These are phyloP conservation scores for Phytophthora sp. DNA, from an alignment of 352 stramenopile genomes.

Conservation along the genomic window DNA sequence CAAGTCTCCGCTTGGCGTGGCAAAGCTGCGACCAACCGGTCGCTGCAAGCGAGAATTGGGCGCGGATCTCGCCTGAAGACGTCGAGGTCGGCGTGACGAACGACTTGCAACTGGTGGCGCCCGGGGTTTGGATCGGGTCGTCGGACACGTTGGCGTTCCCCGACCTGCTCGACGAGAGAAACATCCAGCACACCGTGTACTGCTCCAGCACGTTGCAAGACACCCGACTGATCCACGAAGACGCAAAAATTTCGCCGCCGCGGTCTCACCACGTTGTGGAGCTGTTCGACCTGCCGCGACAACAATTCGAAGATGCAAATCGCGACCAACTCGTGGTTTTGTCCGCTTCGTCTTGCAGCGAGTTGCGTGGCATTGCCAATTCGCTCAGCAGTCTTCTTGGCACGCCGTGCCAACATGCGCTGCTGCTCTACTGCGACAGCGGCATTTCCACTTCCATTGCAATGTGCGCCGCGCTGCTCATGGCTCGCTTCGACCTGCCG, in stretches of 20 bases:
- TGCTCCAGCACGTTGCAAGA: constrained; percentile 14
- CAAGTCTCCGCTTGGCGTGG: constrained; percentile 19
- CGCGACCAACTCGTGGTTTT: constrained; percentile 10
- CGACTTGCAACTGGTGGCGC: constrained; percentile 43
- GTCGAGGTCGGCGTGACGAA: constrained; percentile 20
- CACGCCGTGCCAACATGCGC: not conserved
- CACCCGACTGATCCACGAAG: not conserved
- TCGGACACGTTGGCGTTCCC: constrained; percentile 20
- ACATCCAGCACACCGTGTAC: constrained; percentile 13
- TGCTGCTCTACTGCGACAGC: constrained; percentile 47
- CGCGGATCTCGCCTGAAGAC: constrained; percentile 3
- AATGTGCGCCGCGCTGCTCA: constrained; percentile 41
- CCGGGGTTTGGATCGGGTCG: constrained; percentile 42
- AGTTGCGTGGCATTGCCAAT: not conserved
- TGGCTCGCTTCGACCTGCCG: constrained; percentile 37
- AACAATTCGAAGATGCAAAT: constrained; percentile 16
- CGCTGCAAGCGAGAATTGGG: constrained; percentile 6
- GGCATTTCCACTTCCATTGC: constrained; percentile 33
- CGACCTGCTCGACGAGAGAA: constrained; percentile 2
- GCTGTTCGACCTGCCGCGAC: constrained; percentile 17
- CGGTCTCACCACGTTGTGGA: not conserved
- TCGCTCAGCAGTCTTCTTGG: not conserved
- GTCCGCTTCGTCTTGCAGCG: constrained; percentile 1
- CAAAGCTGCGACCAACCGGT: not conserved
- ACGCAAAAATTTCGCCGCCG: not conserved